A percentile compares a stretch with the other conserved stretches of the same genome.
These are phyloP conservation scores for Gryganskiella cystojenkinii DNA, from an alignment of 192 early-diverging fungal species.

Conservation along the genomic window DNA sequence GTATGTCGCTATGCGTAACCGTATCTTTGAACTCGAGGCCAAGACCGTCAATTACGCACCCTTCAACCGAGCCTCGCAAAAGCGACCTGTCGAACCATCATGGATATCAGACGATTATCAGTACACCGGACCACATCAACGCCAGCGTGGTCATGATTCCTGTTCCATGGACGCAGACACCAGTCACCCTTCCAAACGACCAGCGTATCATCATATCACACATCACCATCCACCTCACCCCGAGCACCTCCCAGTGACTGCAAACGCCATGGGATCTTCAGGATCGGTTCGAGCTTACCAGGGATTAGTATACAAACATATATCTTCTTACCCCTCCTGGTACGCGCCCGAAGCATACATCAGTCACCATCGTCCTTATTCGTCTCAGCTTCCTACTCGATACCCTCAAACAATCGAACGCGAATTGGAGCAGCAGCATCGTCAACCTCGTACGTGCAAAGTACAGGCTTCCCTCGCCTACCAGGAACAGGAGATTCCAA, in stretches of 20 bases:
- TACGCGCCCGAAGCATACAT: constrained; percentile 42
- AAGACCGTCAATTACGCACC: constrained; percentile 41
- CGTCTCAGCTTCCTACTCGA: constrained; percentile 6
- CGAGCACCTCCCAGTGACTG: too few relatives aligned
- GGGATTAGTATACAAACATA: not conserved
- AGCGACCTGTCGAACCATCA: constrained; percentile 25
- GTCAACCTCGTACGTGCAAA: not conserved
- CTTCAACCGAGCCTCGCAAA: constrained; percentile 16
- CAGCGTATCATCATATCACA: not conserved
- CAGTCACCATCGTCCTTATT: constrained; percentile 1
- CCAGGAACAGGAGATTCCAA: too few relatives aligned
- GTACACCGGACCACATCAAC: not conserved
- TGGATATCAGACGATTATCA: constrained; percentile 18
- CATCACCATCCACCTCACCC: not conserved
- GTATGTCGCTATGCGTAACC: constrained; percentile 46
- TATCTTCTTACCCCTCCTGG: constrained; percentile 42
- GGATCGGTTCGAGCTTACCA: not conserved
- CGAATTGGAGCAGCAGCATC: constrained; percentile 5
- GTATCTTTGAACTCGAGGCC: constrained; percentile 44
- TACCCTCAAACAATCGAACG: constrained; percentile 3
- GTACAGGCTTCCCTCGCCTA: not conserved
- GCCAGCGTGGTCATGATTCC: not conserved
- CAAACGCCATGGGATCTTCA: not conserved
- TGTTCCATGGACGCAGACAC: constrained; percentile 7
- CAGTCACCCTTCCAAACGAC: constrained; percentile 14